A percentile compares a stretch with the other conserved stretches of the same genome.
Evolutionary conservation across 257 asterid genomes (phyloP).

Genomic region (Solanum clarkiae): DNA sequence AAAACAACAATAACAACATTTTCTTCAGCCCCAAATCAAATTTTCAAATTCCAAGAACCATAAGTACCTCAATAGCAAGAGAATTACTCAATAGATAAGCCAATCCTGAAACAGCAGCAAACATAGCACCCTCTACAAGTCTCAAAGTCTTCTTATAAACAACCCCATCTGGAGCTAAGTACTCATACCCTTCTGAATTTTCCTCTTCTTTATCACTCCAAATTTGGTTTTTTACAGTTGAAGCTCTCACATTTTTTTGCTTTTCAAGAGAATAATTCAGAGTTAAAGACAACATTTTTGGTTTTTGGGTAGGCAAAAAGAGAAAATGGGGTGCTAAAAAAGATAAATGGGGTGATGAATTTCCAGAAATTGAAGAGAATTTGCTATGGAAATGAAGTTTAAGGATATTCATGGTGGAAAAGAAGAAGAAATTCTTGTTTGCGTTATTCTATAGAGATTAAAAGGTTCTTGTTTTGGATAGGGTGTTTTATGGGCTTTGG

Average conservation of each 20-base stretch:
- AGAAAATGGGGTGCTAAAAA: neutral
- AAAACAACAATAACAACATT: neutral
- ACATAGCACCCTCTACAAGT: constrained; percentile 95
- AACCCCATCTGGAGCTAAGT: constrained; percentile 75
- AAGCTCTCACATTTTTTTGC: constrained; percentile 7
- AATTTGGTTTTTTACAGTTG: constrained; percentile 9
- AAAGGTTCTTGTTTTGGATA: neutral
- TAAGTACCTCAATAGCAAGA: constrained; percentile 76
- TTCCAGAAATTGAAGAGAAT: constrained; percentile 4
- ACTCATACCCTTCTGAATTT: constrained; percentile 39
- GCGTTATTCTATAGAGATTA: neutral
- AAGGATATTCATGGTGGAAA: constrained; percentile 31
- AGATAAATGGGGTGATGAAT: neutral
- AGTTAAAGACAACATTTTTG: neutral
- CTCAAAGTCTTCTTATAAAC: constrained; percentile 77
- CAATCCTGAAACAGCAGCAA: constrained; percentile 87
- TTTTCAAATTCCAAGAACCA: neutral
- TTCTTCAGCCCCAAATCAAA: neutral
- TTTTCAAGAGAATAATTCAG: constrained; percentile 1
- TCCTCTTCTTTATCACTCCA: constrained; percentile 25
- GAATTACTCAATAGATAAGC: constrained; percentile 91
- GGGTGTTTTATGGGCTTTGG: neutral
- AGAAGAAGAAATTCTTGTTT: neutral
- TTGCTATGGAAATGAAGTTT: constrained; percentile 21
- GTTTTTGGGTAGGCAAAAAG: neutral